Conservation (phyloP, 2,329 filamentous ascomycete genomes). For the Byssochlamys sp. region DNA sequence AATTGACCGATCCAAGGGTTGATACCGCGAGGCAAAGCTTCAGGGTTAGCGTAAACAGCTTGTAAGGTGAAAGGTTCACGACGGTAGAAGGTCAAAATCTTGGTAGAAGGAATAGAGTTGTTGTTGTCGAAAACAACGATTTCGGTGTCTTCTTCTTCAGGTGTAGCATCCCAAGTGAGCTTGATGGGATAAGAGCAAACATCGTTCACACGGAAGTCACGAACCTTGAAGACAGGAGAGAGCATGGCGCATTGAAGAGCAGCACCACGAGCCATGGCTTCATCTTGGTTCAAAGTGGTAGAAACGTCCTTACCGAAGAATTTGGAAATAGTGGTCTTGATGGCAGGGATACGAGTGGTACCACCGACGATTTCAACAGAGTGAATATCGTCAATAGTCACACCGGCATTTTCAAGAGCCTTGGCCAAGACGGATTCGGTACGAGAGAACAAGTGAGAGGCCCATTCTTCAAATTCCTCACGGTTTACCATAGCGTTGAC, state of each 20-base stretch:
- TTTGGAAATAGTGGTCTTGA: conserved; percentile 79
- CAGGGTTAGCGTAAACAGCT: conserved; percentile 81
- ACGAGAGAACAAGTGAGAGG: conserved; percentile 71
- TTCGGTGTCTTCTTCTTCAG: conserved; percentile 94
- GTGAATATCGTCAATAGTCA: conserved; percentile 87
- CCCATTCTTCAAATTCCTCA: conserved; percentile 84
- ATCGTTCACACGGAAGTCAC: conserved; percentile 94
- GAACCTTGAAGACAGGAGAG: conserved; percentile 93
- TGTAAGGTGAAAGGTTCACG: conserved; percentile 96
- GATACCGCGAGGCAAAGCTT: conserved; percentile 74
- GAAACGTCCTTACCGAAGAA: conserved; percentile 91
- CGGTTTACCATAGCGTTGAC: conserved; percentile 81
- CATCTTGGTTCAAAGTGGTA: conserved; percentile 96
- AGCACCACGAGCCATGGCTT: conserved; percentile 88
- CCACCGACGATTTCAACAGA: conserved; percentile 87
- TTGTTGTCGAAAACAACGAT: conserved; percentile 95
- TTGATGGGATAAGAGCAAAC: conserved; percentile 97
- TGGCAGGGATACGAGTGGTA: conserved; percentile 80
- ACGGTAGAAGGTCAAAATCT: conserved; percentile 98
- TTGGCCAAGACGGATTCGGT: conserved; percentile 70
- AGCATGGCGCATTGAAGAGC: conserved; percentile 96
- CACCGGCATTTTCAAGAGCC: conserved; percentile 80
- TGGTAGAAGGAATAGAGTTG: conserved; percentile 93
- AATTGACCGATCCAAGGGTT: conserved; percentile 95
- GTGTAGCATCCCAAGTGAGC: conserved; percentile 97